Evolutionary conservation across 1,139 yeast species (phyloP), one percentile per base, ranked within the genome.

Genomic region (Meyerozyma smithsonii): DNA sequence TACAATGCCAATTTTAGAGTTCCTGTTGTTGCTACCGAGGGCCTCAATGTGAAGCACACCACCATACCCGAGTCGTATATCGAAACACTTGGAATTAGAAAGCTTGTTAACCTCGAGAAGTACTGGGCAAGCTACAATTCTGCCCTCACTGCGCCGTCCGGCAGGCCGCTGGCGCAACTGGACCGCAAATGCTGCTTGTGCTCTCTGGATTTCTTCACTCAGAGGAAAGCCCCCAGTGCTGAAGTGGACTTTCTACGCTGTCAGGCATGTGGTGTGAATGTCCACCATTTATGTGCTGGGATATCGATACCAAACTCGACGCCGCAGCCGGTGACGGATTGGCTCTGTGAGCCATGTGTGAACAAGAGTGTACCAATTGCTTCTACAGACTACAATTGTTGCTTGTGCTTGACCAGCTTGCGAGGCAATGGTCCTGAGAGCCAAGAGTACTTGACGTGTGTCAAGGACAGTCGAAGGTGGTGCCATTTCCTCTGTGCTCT

Each of bases 301-400:
- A 50, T 77, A 5, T 38, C 36, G 23, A 46, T 64, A 4, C 57
- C 57, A 1, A 62, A 54, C 1, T 48, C 51, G 3, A 43, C 47
- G 3, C 38, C 49, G 3, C 53, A 48, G 25, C 67, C 69, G 0
- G 47, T 59, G 1, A 62, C 59, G 35, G 74, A 69, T 38, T 90
- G 97, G 97, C 60, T 74, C 25, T 90, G 97, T 62, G 96, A 88
- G 51, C 72, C 82, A 2, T 90, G 97, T 55, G 65, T 79, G 3
- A 89, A 89, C 52, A 84, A 81, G 40, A 56, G 79, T 39, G 73
- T 77, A 43, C 92, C 94, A 0, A 52, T 71, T 6, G 66, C 72
- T 25, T 74, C 82, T 11, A 73, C 83, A 0, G 64, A 70, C 14
- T 84, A 86, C 54, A 59, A 73, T 2, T 90, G 97, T 56, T 64